Evolutionary conservation across 2,329 filamentous ascomycete genomes (phyloP).

Genomic region (Sordariomycetes sp.): DNA sequence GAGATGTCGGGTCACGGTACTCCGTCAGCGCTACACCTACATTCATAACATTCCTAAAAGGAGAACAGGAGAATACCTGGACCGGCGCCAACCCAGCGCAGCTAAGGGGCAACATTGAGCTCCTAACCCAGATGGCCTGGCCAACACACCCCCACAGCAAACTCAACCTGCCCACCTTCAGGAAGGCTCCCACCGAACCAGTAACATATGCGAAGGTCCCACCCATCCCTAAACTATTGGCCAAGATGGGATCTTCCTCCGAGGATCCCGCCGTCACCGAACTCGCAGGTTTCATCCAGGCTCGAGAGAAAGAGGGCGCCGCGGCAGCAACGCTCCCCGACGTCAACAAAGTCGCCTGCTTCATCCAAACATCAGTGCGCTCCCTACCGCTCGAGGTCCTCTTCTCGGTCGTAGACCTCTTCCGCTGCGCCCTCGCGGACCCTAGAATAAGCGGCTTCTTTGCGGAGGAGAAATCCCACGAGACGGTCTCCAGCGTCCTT

Average conservation of each 20-base stretch:
- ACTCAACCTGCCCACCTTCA: conserved; percentile 60
- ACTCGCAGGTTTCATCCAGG: conserved; percentile 62
- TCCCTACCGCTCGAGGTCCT: conserved; percentile 52
- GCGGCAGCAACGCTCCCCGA: conserved; percentile 62
- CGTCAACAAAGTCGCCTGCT: conserved; percentile 51
- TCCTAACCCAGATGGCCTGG: conserved; percentile 65
- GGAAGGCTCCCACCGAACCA: conserved; percentile 50
- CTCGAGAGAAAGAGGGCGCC: conserved; percentile 43
- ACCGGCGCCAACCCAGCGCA: conserved; percentile 60
- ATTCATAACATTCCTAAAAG: conserved; percentile 74
- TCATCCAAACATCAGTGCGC: conserved; percentile 44
- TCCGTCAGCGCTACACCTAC: conserved; percentile 71
- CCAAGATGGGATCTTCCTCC: conserved; percentile 56
- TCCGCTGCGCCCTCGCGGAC: conserved; percentile 69
- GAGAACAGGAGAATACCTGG: conserved; percentile 71
- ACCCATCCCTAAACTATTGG: conserved; percentile 69
- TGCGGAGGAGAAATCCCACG: conserved; percentile 60
- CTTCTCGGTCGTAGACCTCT: conserved; percentile 78
- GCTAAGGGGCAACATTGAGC: conserved; percentile 60
- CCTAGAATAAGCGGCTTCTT: conserved; percentile 71
- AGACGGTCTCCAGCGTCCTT: conserved; percentile 52
- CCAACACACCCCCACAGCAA: conserved; percentile 66
- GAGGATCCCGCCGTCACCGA: conserved; percentile 50
- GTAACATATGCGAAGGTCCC: conserved; percentile 70
- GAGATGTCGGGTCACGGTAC: conserved; percentile 54